These are phyloP conservation scores for Entophlyctis luteolus DNA, from an alignment of 192 early-diverging fungal species.

Conservation along the genomic window DNA sequence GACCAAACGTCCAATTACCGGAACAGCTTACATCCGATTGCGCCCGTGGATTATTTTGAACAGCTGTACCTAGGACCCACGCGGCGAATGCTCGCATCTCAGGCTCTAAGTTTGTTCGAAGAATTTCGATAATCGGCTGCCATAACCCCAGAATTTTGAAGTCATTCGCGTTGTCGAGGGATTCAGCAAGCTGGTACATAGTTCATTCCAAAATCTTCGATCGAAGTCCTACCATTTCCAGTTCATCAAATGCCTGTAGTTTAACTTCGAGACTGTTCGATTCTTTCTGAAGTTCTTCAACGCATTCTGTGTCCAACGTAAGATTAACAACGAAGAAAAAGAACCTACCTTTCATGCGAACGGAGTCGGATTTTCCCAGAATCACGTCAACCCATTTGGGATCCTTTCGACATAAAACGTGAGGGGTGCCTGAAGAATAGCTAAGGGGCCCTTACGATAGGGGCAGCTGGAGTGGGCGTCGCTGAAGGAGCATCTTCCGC, in stretches of 20 bases:
- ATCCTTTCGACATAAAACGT: conserved; percentile 46
- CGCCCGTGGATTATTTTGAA: conserved; percentile 88
- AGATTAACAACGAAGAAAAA: background rate
- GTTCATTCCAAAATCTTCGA: background rate
- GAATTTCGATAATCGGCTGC: conserved; percentile 66
- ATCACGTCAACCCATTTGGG: conserved; percentile 87
- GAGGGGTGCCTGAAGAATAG: background rate
- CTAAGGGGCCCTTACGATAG: conserved; percentile 6
- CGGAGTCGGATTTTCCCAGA: conserved; percentile 85
- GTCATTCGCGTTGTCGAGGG: conserved; percentile 87
- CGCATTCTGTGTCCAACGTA: conserved; percentile 55
- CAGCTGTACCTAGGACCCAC: conserved; percentile 90
- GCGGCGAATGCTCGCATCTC: conserved; percentile 65
- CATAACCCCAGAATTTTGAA: conserved; percentile 85
- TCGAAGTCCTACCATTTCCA: conserved; percentile 65
- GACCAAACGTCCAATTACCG: background rate
- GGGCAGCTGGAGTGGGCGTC: conserved; percentile 12
- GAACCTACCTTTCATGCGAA: conserved; percentile 67
- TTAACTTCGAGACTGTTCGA: conserved; percentile 62
- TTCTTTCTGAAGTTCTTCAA: conserved; percentile 62
- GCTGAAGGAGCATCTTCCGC: conserved; percentile 63
- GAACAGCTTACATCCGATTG: conserved; percentile 60
- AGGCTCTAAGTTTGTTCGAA: conserved; percentile 43
- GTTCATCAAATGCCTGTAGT: conserved; percentile 81
- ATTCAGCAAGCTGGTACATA: conserved; percentile 63